Conservation (phyloP, 345 rosid genomes). For the Gossypium thurberi region DNA sequence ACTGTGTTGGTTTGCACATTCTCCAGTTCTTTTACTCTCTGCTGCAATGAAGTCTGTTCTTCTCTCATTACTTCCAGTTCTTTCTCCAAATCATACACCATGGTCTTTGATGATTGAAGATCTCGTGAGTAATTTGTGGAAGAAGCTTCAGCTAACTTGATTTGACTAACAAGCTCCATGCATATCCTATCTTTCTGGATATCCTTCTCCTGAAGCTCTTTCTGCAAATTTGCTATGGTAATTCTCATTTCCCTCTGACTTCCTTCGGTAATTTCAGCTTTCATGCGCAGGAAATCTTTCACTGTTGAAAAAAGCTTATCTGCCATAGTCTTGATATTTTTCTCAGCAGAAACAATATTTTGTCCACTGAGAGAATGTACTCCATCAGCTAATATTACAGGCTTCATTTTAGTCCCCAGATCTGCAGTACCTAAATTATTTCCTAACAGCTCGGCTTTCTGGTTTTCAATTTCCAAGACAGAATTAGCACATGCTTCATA, state of each 20-base stretch:
- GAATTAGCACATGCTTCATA: conserved; percentile 58
- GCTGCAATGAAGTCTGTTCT: conserved; percentile 46
- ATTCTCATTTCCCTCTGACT: conserved; percentile 62
- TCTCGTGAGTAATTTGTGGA: conserved; percentile 50
- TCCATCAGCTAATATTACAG: conserved; percentile 15
- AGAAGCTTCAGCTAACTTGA: conserved; percentile 82
- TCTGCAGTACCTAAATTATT: conserved; percentile 21
- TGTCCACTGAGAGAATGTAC: conserved; percentile 24
- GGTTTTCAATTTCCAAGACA: conserved; percentile 59
- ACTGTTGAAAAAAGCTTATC: conserved; percentile 45
- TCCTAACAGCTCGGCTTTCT: conserved; percentile 37
- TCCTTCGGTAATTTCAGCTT: conserved; percentile 42
- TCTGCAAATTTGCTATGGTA: conserved; percentile 62
- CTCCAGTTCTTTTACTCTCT: conserved; percentile 51
- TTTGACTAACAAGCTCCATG: conserved; percentile 81
- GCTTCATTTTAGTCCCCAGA: conserved; percentile 26
- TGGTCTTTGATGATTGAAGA: conserved; percentile 53
- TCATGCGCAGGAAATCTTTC: conserved; percentile 39
- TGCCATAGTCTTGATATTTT: conserved; percentile 44
- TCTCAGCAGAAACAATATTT: conserved; percentile 37
- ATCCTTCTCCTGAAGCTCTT: conserved; percentile 90
- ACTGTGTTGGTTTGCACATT: conserved; percentile 40
- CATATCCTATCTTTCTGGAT: conserved; percentile 70
- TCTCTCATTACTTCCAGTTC: conserved; percentile 38
- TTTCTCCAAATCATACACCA: conserved; percentile 49